Evolutionary conservation across 768 basidiomycete species (phyloP).

Genomic region (Fomitopsis pulvina): DNA sequence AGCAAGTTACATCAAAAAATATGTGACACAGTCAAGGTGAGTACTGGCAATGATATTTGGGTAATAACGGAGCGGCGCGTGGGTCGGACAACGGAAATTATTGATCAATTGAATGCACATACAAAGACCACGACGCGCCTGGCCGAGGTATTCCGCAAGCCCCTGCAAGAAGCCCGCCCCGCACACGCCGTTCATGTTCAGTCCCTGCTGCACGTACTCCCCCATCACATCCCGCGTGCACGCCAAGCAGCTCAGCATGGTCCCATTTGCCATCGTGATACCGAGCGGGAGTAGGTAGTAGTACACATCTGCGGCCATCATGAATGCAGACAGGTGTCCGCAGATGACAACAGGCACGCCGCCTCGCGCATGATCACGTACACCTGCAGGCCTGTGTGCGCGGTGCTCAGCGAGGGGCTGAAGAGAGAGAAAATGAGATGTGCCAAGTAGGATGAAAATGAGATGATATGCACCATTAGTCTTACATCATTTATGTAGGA

Average conservation of each 20-base stretch:
- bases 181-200: conserved; percentile 36
- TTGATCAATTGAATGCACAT: too few species aligned
- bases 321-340: conserved; percentile 70
- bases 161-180: conserved; percentile 38
- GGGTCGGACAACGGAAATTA: too few species aligned
- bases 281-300: conserved; percentile 67
- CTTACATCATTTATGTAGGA: too few species aligned
- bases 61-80: too few species aligned
- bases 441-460: conserved; percentile 59
- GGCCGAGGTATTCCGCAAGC: not conserved
- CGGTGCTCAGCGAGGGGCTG: not conserved
- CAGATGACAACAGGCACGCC: conserved; percentile 60
- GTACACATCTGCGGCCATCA: conserved; percentile 65
- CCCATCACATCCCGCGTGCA: conserved; percentile 59
- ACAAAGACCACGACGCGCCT: too few species aligned
- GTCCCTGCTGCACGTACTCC: conserved; percentile 39
- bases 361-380: conserved; percentile 40
- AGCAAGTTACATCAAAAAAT: too few species aligned
- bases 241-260: conserved; percentile 51
- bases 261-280: conserved; percentile 40
- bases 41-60: too few species aligned
- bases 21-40: too few species aligned
- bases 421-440: conserved; percentile 12
- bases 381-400: conserved; percentile 19
- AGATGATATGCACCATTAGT: too few species aligned